Base-by-base conservation (phyloP, 495 filamentous ascomycete genomes). In the Tuber indicum region DNA sequence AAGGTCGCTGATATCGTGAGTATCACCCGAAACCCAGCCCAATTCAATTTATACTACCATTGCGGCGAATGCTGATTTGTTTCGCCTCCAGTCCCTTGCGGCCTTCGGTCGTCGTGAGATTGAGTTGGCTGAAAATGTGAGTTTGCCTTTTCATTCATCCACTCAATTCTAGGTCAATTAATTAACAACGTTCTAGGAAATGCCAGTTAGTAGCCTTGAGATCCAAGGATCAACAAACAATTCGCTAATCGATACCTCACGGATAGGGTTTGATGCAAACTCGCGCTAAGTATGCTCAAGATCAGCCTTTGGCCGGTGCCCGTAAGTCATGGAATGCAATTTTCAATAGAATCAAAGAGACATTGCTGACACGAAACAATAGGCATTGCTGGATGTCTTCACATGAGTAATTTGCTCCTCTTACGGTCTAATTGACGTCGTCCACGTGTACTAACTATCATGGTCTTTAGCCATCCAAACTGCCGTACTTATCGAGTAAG, bases 41-140 rank as follows among this genome's bases (percentile, higher is more conserved):
- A 7, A n/a, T 44, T 39, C 26, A 73, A 74, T 74, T 62, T 44
- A 23, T 45, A 47, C 39, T 70, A 36, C 4, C 1, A 14, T 36
- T 32, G 32, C 26, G 6, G 26, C 36, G 76, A 79, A 80, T 76
- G 72, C 79, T 85, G 71, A 86, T 78, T 44, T 41, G 47, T 79
- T 42, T 72, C 75, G 5, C 19, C 74, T 71, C 39, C 84, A 90
- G 86, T 93, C 92, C 84, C 91, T 98, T 84, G 95, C 96, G 84
- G 96, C 96, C 85, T 99, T 99, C 85, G 96, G 96, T 86, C 96
- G 96, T 88, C 94, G 95, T 85, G 96, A 99, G 90, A 98, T 99
- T 84, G 94, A 97, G 86, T 89, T 99, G 81, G 95, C 96, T 77
- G 95, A 99, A 90, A 94, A 97, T 89, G 96, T 83, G 71, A 69